Percentiles rank a stretch among this genome's conserved stretches.
Conservation (phyloP, 1,139 yeast species). For the Geotrichum candidum region DNA sequence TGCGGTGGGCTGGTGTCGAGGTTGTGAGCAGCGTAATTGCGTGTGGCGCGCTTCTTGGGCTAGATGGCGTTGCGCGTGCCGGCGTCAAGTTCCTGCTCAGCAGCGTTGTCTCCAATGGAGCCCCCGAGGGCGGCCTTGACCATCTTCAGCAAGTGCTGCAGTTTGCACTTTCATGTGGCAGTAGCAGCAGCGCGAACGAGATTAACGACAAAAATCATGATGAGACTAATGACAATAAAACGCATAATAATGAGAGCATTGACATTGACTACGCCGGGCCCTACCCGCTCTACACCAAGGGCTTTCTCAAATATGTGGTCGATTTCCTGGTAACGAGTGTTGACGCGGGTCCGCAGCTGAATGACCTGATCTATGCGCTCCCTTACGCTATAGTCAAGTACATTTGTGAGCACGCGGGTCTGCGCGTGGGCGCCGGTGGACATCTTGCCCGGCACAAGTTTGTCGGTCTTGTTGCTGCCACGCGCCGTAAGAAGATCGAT, state of each 20-base stretch:
- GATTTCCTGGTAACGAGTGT: constrained; percentile 25
- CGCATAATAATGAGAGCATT: constrained; percentile 20
- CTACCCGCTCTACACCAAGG: constrained; percentile 33
- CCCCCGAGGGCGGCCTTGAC: neutral
- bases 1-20: constrained; percentile 23
- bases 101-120: constrained; percentile 18
- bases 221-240: neutral
- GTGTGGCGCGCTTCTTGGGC: constrained; percentile 30
- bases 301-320: constrained; percentile 25
- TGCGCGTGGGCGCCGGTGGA: constrained; percentile 20
- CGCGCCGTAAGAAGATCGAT: constrained; percentile 25
- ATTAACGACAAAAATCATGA: neutral
- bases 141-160: constrained; percentile 20
- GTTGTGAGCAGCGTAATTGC: constrained; percentile 32
- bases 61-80: constrained; percentile 27
- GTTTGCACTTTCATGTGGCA: constrained; percentile 23
- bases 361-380: constrained; percentile 22
- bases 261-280: constrained; percentile 29
- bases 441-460: constrained; percentile 33
- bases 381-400: constrained; percentile 31
- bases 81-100: constrained; percentile 27
- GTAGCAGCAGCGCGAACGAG: neutral
- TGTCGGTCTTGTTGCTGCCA: constrained; percentile 28
- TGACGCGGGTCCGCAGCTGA: constrained; percentile 19
- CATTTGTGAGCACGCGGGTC: constrained; percentile 29